These are phyloP conservation scores for Phytophthora podocarpi DNA, from an alignment of 352 stramenopile genomes.

Conservation along the genomic window DNA sequence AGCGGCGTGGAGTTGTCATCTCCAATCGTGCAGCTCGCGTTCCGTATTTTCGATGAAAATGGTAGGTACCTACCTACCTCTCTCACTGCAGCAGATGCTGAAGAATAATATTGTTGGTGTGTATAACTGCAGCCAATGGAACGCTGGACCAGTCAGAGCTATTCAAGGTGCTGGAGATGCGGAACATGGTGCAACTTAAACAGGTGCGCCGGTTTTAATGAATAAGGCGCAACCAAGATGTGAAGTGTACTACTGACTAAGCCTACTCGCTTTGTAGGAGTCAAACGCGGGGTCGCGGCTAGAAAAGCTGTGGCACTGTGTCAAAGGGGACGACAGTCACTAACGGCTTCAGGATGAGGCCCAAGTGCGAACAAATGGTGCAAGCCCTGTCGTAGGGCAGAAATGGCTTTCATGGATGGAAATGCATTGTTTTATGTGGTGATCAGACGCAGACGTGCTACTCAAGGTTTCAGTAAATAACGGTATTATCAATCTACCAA, in stretches of 20 bases:
- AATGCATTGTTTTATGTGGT: no score
- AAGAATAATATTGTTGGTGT: neutral
- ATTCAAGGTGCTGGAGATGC: slow-evolving; percentile 72
- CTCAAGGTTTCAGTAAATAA: no score
- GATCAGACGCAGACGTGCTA: no score
- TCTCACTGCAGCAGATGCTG: neutral
- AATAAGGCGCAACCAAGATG: no score
- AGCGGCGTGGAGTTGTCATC: slow-evolving; percentile 70
- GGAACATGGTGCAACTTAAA: slow-evolving; percentile 56
- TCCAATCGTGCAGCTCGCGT: slow-evolving; percentile 72
- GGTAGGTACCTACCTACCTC: slow-evolving; percentile 26
- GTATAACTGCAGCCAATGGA: slow-evolving; percentile 47
- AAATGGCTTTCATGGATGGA: no score
- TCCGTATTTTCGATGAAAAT: slow-evolving; percentile 77
- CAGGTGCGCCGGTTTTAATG: no score
- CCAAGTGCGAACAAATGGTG: no score
- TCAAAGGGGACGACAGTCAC: slow-evolving; percentile 15
- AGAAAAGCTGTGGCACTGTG: slow-evolving; percentile 36
- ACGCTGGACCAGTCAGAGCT: slow-evolving; percentile 72
- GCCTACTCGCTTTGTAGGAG: slow-evolving; percentile 9
- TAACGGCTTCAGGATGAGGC: neutral
- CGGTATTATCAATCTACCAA: no score
- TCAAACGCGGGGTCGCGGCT: slow-evolving; percentile 1
- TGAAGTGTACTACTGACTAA: no score
- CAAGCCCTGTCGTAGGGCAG: no score